Evolutionary conservation across 805 yeast species (phyloP).

Genomic region (Candida pini): DNA sequence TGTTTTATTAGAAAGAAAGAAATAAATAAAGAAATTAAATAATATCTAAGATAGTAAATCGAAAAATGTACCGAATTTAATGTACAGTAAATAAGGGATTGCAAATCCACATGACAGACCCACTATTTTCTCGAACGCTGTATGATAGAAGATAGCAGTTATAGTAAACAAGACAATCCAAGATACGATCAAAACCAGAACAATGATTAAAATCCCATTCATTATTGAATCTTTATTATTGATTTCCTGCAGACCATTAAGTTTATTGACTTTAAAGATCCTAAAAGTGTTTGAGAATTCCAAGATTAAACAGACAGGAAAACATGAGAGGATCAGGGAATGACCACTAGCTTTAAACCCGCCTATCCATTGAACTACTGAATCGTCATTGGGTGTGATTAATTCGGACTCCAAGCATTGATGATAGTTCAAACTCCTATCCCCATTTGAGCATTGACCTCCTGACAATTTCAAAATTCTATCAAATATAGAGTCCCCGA

Average conservation of each 20-base stretch:
- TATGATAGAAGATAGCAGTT: slow-evolving; percentile 47
- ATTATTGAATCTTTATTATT: not conserved
- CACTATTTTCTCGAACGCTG: slow-evolving; percentile 38
- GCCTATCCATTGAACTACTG: slow-evolving; percentile 28
- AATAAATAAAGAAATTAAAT: no score
- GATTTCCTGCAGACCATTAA: not conserved
- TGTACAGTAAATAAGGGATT: slow-evolving; percentile 27
- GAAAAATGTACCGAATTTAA: slow-evolving; percentile 8
- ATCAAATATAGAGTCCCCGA: slow-evolving; percentile 29
- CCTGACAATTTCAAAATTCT: slow-evolving; percentile 31
- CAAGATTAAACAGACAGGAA: slow-evolving; percentile 23
- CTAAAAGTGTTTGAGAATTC: slow-evolving; percentile 16
- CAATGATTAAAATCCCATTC: not conserved
- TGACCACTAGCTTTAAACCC: slow-evolving; percentile 42
- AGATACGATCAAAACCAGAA: slow-evolving; percentile 13
- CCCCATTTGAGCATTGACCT: slow-evolving; percentile 30
- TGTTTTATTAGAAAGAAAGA: not conserved
- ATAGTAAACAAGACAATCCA: slow-evolving; percentile 38
- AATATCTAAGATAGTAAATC: slow-evolving; percentile 5
- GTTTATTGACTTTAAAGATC: slow-evolving; percentile 5
- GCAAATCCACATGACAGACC: slow-evolving; percentile 37
- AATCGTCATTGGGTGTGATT: slow-evolving; percentile 6
- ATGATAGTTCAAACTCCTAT: slow-evolving; percentile 14
- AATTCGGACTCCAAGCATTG: slow-evolving; percentile 17
- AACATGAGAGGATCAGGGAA: slow-evolving; percentile 30